phyloP scores from a whole-genome alignment of 2,329 filamentous ascomycete species.

The Colletotrichum australisinense region DNA sequence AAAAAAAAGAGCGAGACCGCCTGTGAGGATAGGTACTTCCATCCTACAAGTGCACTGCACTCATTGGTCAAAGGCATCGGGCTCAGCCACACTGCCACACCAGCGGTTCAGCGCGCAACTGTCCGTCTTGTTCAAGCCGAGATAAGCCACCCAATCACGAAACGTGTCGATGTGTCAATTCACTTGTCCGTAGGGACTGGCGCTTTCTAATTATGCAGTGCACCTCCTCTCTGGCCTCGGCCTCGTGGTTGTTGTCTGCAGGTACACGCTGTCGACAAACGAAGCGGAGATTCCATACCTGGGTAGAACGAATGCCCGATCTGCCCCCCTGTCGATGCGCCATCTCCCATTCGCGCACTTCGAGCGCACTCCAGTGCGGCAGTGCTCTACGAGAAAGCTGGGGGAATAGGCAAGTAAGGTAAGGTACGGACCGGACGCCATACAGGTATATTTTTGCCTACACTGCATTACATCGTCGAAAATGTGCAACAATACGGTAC shows the following conservation, averaged over 20 bases:
- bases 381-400: background rate
- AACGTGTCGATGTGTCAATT: too few species aligned
- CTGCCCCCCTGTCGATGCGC: background rate
- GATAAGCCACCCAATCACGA: conserved; percentile 12
- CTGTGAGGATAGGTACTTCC: too few species aligned
- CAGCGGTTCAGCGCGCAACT: background rate
- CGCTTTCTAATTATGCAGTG: conserved; percentile 14
- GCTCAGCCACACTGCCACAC: conserved; percentile 10
- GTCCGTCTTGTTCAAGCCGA: conserved; percentile 19
- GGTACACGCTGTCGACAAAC: background rate
- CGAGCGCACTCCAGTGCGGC: background rate
- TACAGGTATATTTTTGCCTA: too few species aligned
- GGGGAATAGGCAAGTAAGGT: background rate
- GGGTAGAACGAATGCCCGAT: background rate
- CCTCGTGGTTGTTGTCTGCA: conserved; percentile 14
- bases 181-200: background rate
- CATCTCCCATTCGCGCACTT: background rate
- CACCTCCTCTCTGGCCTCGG: background rate
- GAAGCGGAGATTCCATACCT: background rate
- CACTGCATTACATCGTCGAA: too few species aligned
- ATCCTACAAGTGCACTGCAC: background rate
- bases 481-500: background rate
- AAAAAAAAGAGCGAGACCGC: background rate
- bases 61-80: background rate
- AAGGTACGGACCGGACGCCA: background rate